phyloP scores from a whole-genome alignment of 306 rosid genomes.

The Luffa acutangula region DNA sequence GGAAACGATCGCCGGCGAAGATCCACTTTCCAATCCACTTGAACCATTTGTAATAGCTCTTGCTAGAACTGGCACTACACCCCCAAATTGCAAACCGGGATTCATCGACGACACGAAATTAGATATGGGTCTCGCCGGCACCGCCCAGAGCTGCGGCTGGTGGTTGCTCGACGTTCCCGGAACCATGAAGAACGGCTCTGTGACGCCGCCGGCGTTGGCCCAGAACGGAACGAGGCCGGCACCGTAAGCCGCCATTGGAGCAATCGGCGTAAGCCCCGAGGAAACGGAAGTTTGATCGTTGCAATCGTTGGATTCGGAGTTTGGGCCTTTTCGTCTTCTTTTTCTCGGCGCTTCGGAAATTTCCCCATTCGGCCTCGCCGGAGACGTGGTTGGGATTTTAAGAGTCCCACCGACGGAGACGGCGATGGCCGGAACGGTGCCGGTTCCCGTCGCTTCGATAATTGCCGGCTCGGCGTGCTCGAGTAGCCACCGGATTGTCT shows the following conservation, averaged over 20 bases:
- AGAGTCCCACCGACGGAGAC: constrained; percentile 67
- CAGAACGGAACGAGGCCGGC: constrained; percentile 41
- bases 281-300: constrained; percentile 39
- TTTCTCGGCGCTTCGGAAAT: constrained; percentile 26
- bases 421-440: constrained; percentile 78
- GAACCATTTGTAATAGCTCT: constrained; percentile 15
- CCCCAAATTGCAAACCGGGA: constrained; percentile 19
- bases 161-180: constrained; percentile 6
- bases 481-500: constrained; percentile 75
- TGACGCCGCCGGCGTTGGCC: constrained; percentile 24
- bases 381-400: constrained; percentile 64
- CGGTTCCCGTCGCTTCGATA: constrained; percentile 73
- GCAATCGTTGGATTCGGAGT: constrained; percentile 40
- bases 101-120: constrained; percentile 44
- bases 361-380: constrained; percentile 42
- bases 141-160: constrained; percentile 63
- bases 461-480: constrained; percentile 70
- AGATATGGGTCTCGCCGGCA: constrained; percentile 61
- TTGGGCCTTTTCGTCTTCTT: constrained; percentile 28
- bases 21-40: constrained; percentile 14
- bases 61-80: constrained; percentile 13
- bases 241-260: constrained; percentile 21
- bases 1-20: constrained; percentile 28
- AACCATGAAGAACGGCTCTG: constrained; percentile 54
- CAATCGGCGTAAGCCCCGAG: constrained; percentile 58